Base-by-base conservation (phyloP, 2,329 filamentous ascomycete genomes). In the Dactylonectria macrodidyma region DNA sequence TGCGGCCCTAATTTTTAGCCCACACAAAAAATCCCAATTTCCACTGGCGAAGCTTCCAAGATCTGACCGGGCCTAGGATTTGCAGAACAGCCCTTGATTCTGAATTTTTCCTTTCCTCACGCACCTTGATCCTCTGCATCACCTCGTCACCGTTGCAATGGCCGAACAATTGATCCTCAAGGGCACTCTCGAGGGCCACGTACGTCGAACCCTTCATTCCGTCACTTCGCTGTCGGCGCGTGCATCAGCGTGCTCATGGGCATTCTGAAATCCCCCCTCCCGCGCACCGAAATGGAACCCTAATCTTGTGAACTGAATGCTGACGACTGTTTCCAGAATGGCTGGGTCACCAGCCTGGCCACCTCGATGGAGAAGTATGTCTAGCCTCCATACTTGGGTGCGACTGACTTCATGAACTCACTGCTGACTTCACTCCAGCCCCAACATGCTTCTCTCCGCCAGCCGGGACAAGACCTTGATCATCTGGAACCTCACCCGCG, bases 401-500 rank as follows among this genome's bases (percentile, higher is more conserved):
- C 26, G 47, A 67, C 52, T 33, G 46, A 57, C 46, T 59, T 55
- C 33, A 41, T 65, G 44, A 44, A 38, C 48, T 62, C 52, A 66
- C 68, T 59, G 69, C 75, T 74, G 64, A 71, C 60, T 41, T 48
- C 59, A 52, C 64, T 59, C 59, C 78, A 90, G 94, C 93, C 96
- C 96, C 83, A 98, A 99, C 91, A 98, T 99, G 95, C 95, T 99
- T 84, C 92, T 99, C 81, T 99, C 96, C 78, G 95, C 90, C 82
- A 94, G 91, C 84, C 95, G 96, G 88, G 96, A 99, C 91, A 98
- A 98, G 93, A 94, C 93, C 78, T 90, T 99, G 85, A 99, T 99
- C 89, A 97, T 99, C 91, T 99, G 96, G 96, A 97, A 98, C 91
- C 91, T 99, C 82, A 98, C 96, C 86, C 95, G 96, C 87, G 95